phyloP scores from a whole-genome alignment of 371 early-diverging fungal genomes.

The Mucor plumbeus region DNA sequence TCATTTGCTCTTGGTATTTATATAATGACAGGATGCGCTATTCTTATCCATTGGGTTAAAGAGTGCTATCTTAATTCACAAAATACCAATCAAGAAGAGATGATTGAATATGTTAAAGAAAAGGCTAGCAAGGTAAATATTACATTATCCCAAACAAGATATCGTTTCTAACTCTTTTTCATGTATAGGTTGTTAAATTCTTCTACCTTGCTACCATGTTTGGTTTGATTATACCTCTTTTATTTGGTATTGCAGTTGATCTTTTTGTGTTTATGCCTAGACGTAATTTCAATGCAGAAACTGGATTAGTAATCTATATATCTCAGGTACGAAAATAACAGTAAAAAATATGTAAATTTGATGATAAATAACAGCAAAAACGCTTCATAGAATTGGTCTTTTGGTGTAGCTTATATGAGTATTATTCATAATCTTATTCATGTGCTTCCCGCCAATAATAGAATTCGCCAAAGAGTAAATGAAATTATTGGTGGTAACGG shows the following conservation, averaged over 20 bases:
- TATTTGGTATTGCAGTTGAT: constrained; percentile 60
- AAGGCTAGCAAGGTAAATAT: constrained; percentile 16
- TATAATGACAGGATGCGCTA: constrained; percentile 35
- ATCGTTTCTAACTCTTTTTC: not conserved
- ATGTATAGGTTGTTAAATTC: constrained; percentile 18
- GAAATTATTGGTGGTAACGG: constrained; percentile 34
- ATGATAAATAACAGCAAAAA: not conserved
- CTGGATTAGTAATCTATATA: constrained; percentile 48
- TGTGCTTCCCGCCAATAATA: constrained; percentile 51
- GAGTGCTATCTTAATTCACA: constrained; percentile 22
- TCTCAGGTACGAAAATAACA: constrained; percentile 49
- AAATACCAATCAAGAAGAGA: not conserved
- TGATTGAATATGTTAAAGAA: constrained; percentile 14
- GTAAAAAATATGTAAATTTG: not conserved
- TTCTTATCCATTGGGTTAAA: constrained; percentile 28
- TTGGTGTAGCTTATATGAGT: constrained; percentile 63
- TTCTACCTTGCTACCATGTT: constrained; percentile 46
- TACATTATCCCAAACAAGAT: not conserved
- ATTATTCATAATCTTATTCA: constrained; percentile 52
- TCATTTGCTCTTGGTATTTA: constrained; percentile 54
- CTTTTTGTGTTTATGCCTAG: constrained; percentile 63
- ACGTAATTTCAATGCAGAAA: constrained; percentile 37
- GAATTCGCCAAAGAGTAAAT: constrained; percentile 37
- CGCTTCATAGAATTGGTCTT: constrained; percentile 58
- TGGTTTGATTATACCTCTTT: constrained; percentile 60